Conservation (phyloP, 805 yeast genomes). For the Candida chilensis region DNA sequence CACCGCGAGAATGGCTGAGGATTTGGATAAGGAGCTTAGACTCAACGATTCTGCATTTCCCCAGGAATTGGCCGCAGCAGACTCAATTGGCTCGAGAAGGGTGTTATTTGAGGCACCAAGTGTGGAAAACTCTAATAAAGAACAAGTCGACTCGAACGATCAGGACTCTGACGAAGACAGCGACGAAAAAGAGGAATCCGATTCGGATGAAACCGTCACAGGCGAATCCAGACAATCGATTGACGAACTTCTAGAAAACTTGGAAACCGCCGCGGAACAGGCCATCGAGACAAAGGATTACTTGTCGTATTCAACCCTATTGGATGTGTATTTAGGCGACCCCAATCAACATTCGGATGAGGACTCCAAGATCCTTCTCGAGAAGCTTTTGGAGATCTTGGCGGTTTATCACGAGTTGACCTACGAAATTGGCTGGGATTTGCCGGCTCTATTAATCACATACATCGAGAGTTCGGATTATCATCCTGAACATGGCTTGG, state of each 20-base stretch:
- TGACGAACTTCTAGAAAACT: slow-evolving; percentile 9
- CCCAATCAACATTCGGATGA: slow-evolving; percentile 32
- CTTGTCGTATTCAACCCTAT: slow-evolving; percentile 61
- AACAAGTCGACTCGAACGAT: too few relatives aligned
- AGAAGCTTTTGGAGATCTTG: slow-evolving; percentile 33
- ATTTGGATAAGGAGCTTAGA: too few relatives aligned
- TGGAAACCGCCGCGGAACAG: slow-evolving; percentile 21
- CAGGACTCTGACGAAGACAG: too few relatives aligned
- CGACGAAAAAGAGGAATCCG: too few relatives aligned
- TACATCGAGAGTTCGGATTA: slow-evolving; percentile 34
- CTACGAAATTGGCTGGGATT: slow-evolving; percentile 81
- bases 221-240: background rate
- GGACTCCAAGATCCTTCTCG: slow-evolving; percentile 43
- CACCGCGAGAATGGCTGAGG: too few relatives aligned
- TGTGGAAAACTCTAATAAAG: too few relatives aligned
- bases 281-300: slow-evolving; percentile 45
- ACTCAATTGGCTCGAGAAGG: too few relatives aligned
- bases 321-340: slow-evolving; percentile 51
- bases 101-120: too few relatives aligned
- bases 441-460: slow-evolving; percentile 59
- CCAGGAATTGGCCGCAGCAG: too few relatives aligned
- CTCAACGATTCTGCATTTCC: too few relatives aligned
- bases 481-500: slow-evolving; percentile 17
- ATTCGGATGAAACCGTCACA: slow-evolving; percentile 1
- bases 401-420: slow-evolving; percentile 36